Evolutionary conservation across 2,329 filamentous ascomycete species (phyloP).

Genomic region (Diaporthe citriasiana): DNA sequence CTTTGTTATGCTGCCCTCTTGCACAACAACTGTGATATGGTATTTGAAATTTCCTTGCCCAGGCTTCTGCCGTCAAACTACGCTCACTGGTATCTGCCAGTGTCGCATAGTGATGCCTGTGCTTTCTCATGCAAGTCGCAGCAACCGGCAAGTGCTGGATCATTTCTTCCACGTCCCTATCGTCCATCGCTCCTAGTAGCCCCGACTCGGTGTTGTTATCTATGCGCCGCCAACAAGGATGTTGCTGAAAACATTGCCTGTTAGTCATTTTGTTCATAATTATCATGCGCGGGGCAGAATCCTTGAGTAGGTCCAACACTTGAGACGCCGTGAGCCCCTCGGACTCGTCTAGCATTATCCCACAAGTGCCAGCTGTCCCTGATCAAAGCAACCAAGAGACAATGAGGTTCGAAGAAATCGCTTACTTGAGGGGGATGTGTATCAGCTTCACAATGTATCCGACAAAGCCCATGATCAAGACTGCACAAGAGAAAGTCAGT

Average conservation of each 20-base stretch:
- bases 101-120: slow-evolving; percentile 16
- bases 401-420: not conserved
- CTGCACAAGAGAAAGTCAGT: slow-evolving; percentile 31
- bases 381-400: not conserved
- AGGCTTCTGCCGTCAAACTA: slow-evolving; percentile 1
- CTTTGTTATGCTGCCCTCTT: slow-evolving; percentile 31
- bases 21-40: slow-evolving; percentile 39
- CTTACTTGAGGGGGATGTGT: slow-evolving; percentile 74
- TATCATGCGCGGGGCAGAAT: too few species aligned
- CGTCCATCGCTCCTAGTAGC: not conserved
- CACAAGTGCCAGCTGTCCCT: not conserved
- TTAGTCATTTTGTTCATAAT: not conserved
- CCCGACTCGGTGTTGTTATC: slow-evolving; percentile 42
- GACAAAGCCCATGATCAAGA: slow-evolving; percentile 79
- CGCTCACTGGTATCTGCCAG: slow-evolving; percentile 9
- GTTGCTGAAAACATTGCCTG: slow-evolving; percentile 55
- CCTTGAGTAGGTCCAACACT: not conserved
- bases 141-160: not conserved
- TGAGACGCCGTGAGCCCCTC: not conserved
- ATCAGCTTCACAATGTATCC: slow-evolving; percentile 81
- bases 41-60: slow-evolving; percentile 29
- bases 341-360: not conserved
- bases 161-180: not conserved
- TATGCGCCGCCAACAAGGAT: slow-evolving; percentile 77
- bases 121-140: not conserved